Conservation (phyloP, 371 early-diverging fungal genomes). For the Batrachochytrium dendrobatidis region DNA sequence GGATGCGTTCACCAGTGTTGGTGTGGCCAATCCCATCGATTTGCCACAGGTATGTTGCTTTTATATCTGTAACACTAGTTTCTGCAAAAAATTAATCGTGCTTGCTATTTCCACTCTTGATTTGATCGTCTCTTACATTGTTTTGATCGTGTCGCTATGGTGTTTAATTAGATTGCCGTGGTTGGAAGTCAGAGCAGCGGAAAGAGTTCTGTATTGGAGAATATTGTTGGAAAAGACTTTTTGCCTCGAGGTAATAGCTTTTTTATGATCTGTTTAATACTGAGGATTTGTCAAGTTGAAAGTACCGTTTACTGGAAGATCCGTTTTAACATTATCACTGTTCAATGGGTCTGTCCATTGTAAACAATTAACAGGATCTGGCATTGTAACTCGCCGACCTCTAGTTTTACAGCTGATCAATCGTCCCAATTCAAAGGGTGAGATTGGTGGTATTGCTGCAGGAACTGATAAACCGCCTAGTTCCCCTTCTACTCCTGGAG, state of each 20-base stretch:
- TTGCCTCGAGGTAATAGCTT: slow-evolving; percentile 91
- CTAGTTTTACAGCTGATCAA: slow-evolving; percentile 95
- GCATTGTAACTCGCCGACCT: slow-evolving; percentile 92
- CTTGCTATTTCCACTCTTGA: no score
- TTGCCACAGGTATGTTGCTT: slow-evolving; percentile 73
- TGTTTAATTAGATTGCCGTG: slow-evolving; percentile 68
- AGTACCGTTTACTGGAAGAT: slow-evolving; percentile 20
- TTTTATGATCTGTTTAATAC: slow-evolving; percentile 8
- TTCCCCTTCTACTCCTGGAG: slow-evolving; percentile 8
- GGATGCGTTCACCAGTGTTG: slow-evolving; percentile 95
- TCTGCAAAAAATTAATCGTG: background rate
- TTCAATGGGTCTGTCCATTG: no score
- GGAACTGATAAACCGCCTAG: slow-evolving; percentile 8
- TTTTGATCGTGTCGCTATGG: background rate
- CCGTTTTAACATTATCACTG: no score
- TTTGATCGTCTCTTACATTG: background rate
- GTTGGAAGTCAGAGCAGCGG: slow-evolving; percentile 93
- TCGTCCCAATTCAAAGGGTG: slow-evolving; percentile 50
- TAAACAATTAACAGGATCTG: slow-evolving; percentile 58
- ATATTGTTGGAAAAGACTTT: slow-evolving; percentile 97
- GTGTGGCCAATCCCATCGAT: slow-evolving; percentile 94
- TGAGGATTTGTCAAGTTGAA: slow-evolving; percentile 9
- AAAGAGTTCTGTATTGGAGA: slow-evolving; percentile 98
- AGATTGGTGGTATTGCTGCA: slow-evolving; percentile 40
- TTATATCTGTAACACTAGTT: background rate